Evolutionary conservation across 2,329 filamentous ascomycete genomes (phyloP), one percentile per base, ranked within the genome.

Genomic region (Exserohilum turcica): DNA sequence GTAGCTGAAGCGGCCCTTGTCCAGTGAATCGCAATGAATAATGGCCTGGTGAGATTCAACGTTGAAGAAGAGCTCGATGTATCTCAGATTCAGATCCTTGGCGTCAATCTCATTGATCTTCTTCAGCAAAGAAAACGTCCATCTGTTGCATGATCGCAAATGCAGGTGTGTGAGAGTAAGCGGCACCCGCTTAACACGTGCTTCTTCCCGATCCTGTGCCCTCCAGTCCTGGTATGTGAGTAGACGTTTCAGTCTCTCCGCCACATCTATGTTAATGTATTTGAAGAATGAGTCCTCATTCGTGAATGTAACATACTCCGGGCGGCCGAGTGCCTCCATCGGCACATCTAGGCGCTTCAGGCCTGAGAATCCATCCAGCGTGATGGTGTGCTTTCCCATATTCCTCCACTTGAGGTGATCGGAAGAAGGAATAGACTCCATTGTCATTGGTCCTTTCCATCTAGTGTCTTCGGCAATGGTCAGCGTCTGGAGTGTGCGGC

Each of bases 301-400:
- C 5, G 24, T 37, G 33, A 62, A 62, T 3, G 43, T 9, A 6
- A 60, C 28, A 15, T 18, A 48, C 2, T 51, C 9, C 3, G 59
- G 52, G 3, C 44, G 31, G 12, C 55, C 52, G 2, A 62, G 32
- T 3, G 35, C 32, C 9, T 45, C 48, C 54, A 60, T 60, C 2
- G 55, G 44, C 10, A 59, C 16, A 21, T 60, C 52, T 9, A 62
- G 43, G 9, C 48, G 33, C 18, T 48, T 54, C 3, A 62, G 9
- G 13, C 21, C 45, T 15, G 53, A 31, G 38, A 60, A 59, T 1
- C 50, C 37, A 1, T 32, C 32, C 8, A 48, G 38, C 1, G 57
- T 52, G 15, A 68, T 54, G 6, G 54, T 54, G 29, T 60, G 38
- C 37, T 50, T 42, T 13, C 62, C 64, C 37, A 59, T 49, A 7